Evolutionary conservation across 2,329 filamentous ascomycete species (phyloP).

Genomic region (Colletotrichum spaethianum): DNA sequence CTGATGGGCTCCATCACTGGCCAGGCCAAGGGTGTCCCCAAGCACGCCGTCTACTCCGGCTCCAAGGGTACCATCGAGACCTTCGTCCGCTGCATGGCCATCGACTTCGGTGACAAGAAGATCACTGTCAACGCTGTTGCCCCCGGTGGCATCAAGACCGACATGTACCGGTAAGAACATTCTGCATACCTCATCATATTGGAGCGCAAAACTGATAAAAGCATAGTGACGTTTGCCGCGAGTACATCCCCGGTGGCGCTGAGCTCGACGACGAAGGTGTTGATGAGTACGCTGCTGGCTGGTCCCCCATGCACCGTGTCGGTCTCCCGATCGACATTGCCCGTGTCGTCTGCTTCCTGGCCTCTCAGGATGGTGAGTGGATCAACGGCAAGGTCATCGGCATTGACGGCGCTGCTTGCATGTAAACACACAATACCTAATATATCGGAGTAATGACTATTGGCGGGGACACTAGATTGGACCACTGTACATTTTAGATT

Average conservation of each 20-base stretch:
- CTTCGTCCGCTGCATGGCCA: constrained; percentile 82
- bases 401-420: constrained; percentile 43
- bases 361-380: constrained; percentile 63
- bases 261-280: constrained; percentile 71
- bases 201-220: not conserved
- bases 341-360: constrained; percentile 71
- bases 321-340: constrained; percentile 79
- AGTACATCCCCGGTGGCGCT: constrained; percentile 73
- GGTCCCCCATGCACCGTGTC: constrained; percentile 74
- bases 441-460: constrained; percentile 11
- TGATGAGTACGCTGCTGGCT: constrained; percentile 60
- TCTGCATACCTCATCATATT: not conserved
- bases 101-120: constrained; percentile 76
- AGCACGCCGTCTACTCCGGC: constrained; percentile 81
- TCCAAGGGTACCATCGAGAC: constrained; percentile 84
- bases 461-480: constrained; percentile 25
- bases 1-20: constrained; percentile 81
- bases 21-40: constrained; percentile 76
- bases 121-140: constrained; percentile 79
- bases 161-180: constrained; percentile 30
- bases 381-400: constrained; percentile 58
- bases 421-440: constrained; percentile 34
- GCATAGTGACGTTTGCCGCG: constrained; percentile 72
- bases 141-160: constrained; percentile 75
- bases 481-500: constrained; percentile 36